Evolutionary conservation across 208 protist species (phyloP), one percentile per base, ranked within the genome.

Genomic region (Trypanosoma grayi): DNA sequence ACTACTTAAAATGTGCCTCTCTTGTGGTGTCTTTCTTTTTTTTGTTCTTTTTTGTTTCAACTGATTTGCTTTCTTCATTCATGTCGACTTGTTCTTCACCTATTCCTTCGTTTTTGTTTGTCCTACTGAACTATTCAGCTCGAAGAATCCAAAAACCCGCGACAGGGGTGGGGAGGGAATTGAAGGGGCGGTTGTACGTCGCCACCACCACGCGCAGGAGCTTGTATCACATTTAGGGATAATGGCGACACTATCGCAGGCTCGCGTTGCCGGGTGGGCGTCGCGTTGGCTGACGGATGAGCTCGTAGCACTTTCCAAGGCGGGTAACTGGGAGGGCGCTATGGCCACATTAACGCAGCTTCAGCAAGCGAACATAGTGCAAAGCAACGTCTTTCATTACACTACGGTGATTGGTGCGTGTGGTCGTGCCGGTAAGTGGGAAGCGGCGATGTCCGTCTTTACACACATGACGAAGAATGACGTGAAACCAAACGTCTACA

Each of bases 331-430:
- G 89, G 83, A 93, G 24, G 75, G 70, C 31, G 89, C 89, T 2
- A 64, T 92, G 28, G 54, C 75, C 41, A 86, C 74, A 9, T 77
- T 95, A 20, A 60, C 67, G 24, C 82, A 85, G 18, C 62, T 92
- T 27, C 60, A 88, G 60, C 71, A 89, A 36, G 63, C 77, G 9
- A 85, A 77, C 18, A 68, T 92, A n/a, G 75, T 95, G 25, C 75
- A 83, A 25, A 83, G 68, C 22, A 95, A 95, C 64, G 89, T 95
- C 14, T 95, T 85, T 53, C 89, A 95, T 70, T 95, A 93, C 72
- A 95, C 85, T 8, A 92, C 85, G 2, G 75, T 88, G 13, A 83
- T 95, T 66, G 88, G 67, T 34, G 85, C 83, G 11, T 95, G 89
- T 74, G 75, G 75, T n/a, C 85, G 83, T 0, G 71, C 79, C 0